Evolutionary conservation across 148 eudicot species (phyloP), one percentile per base, ranked within the genome.

Genomic region (Silene uniflora): DNA sequence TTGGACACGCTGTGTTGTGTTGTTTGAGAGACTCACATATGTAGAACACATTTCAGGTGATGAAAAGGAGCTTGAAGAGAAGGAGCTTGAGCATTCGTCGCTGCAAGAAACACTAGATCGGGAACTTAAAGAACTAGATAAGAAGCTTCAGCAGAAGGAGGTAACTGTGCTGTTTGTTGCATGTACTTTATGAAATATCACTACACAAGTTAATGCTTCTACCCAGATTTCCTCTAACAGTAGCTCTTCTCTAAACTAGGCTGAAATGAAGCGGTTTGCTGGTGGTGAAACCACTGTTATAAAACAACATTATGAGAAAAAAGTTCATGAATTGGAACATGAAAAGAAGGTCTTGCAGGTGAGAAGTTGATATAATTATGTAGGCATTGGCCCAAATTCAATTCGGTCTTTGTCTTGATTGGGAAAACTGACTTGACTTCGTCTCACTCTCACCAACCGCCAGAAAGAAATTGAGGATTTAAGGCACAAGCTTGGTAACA

Each of bases 381-480:
- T 74, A 69, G 9, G 4, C 22, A 2, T 71, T 62, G 7, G 29
- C 64, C 39, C 16, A 39, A 17, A 67, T 12, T 35, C 6, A 49
- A 6, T 70, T 24, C 10, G 23, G 73, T 70, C 73, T 24, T 70
- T 19, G 39, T 32, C 46, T 64, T 21, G 14, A 24, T 69, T 22
- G 59, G 49, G 5, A 59, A 60, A 29, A 35, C 66, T 60, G 29
- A 42, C 13, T 58, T 75, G 16, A 49, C 78, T 72, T 25, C 74
- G 47, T 66, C 76, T 77, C 24, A n/a, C 75, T 66, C 78, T 77
- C 32, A 22, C 75, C 25, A 12, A 78, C 63, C 83, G 64, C 62
- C 87, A 96, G 98, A 92, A 86, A 86, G 99, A 96, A 81, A 96
- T 96, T 55, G 99, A 92, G 78, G 87, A 85, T 29, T 80, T 96